Conservation (phyloP, 345 rosid genomes). For the Garcia nutans region DNA sequence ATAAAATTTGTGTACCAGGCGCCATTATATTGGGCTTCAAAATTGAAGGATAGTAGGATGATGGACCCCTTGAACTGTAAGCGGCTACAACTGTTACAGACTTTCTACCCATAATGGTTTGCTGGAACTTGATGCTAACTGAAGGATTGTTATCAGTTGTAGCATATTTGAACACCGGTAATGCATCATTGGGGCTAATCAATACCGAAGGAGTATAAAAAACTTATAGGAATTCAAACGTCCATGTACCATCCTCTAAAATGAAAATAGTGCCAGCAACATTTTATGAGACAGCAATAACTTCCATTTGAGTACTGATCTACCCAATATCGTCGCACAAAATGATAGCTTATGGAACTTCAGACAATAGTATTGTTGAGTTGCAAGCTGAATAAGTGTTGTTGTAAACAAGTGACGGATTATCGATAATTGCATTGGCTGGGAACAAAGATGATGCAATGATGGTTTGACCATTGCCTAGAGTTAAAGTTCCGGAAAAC, state of each 20-base stretch:
- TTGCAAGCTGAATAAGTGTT: conserved; percentile 26
- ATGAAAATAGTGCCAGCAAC: conserved; percentile 34
- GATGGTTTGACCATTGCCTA: conserved; percentile 21
- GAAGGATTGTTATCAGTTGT: neutral
- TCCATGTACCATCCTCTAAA: conserved; percentile 15
- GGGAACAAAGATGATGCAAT: conserved; percentile 42
- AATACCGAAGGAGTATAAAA: conserved; percentile 13
- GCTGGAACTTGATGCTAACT: conserved; percentile 37
- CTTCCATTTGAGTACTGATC: conserved; percentile 1
- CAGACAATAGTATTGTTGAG: conserved; percentile 23
- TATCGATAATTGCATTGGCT: conserved; percentile 25
- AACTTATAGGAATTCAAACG: neutral
- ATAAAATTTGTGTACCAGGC: conserved; percentile 49
- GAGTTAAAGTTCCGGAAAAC: conserved; percentile 9
- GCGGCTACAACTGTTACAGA: conserved; percentile 38
- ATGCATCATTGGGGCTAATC: conserved; percentile 20
- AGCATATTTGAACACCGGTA: conserved; percentile 16
- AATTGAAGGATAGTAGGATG: conserved; percentile 41
- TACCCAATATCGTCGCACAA: conserved; percentile 31
- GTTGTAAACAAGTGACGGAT: conserved; percentile 30
- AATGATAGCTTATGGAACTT: conserved; percentile 24
- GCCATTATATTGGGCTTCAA: conserved; percentile 59
- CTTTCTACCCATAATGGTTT: conserved; percentile 35
- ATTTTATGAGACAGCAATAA: conserved; percentile 10
- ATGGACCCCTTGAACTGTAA: conserved; percentile 59